Percentiles rank a stretch among this genome's conserved stretches.
These are phyloP conservation scores for Cytospora mali DNA, from an alignment of 2,329 filamentous ascomycete genomes.

Conservation along the genomic window DNA sequence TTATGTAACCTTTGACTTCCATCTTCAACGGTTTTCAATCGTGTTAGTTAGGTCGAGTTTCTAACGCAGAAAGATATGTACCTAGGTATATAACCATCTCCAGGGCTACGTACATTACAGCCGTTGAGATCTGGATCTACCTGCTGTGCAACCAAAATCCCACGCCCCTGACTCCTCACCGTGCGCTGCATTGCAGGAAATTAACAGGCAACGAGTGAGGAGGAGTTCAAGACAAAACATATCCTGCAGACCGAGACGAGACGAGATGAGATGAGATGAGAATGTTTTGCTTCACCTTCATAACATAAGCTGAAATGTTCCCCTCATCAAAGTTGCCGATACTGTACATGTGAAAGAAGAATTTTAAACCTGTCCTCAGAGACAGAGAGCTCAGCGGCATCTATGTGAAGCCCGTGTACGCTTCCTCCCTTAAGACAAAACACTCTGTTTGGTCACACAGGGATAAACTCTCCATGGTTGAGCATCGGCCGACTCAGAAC, in stretches of 20 bases:
- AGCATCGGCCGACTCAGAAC: not conserved
- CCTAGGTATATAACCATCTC: not conserved
- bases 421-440: conserved; percentile 21
- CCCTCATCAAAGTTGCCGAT: not conserved
- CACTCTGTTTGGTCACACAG: conserved; percentile 10
- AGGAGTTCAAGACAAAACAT: conserved; percentile 11
- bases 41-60: not conserved
- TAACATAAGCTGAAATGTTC: conserved; percentile 10
- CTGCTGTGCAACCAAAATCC: not conserved
- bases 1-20: no score
- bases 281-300: conserved; percentile 20
- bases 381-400: conserved; percentile 3
- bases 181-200: not conserved
- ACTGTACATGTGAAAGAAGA: not conserved
- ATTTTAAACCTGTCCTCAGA: not conserved
- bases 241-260: conserved; percentile 9
- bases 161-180: not conserved
- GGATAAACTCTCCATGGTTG: not conserved
- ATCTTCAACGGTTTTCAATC: no score
- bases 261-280: conserved; percentile 4
- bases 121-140: conserved; percentile 4
- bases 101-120: not conserved
- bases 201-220: not conserved
- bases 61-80: not conserved
- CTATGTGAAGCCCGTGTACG: conserved; percentile 16